Evolutionary conservation across 176 grass and related monocot genomes (phyloP).

Genomic region (Eleusine indica): DNA sequence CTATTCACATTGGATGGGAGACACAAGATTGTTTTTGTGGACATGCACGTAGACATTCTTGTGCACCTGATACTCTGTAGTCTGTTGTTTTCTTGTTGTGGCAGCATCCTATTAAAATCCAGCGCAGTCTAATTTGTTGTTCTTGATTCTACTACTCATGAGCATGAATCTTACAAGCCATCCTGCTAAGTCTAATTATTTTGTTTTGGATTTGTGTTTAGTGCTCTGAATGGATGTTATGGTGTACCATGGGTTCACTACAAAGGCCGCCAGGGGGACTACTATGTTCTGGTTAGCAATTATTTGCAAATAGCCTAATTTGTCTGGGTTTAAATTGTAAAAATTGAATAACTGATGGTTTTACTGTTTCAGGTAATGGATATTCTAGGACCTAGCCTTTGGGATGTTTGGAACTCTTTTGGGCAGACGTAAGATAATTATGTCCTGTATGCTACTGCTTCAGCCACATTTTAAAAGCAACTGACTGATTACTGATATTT

Average conservation of each 20-base stretch:
- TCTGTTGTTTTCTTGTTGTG: constrained; percentile 8
- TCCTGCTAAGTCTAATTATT: constrained; percentile 23
- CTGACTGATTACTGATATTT: constrained; percentile 35
- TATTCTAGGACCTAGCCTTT: constrained; percentile 95
- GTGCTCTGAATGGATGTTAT: constrained; percentile 89
- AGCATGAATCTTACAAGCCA: constrained; percentile 15
- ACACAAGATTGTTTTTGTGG: not conserved
- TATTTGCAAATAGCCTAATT: not conserved
- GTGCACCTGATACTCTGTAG: not conserved
- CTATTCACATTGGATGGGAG: not conserved
- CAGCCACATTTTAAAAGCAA: constrained; percentile 12
- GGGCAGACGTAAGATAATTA: constrained; percentile 77
- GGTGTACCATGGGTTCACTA: constrained; percentile 93
- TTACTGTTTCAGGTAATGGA: constrained; percentile 87
- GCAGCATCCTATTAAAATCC: constrained; percentile 18
- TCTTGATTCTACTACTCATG: not conserved
- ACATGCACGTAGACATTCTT: not conserved
- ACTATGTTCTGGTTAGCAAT: constrained; percentile 80
- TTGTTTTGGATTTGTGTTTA: constrained; percentile 52
- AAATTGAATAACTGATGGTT: not conserved
- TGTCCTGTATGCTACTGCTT: constrained; percentile 15
- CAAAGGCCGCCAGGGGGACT: constrained; percentile 97
- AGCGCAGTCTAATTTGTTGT: not conserved
- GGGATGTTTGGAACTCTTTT: constrained; percentile 99
- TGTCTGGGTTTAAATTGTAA: not conserved